Evolutionary conservation across 345 rosid species (phyloP).

Genomic region (Heritiera fomes): DNA sequence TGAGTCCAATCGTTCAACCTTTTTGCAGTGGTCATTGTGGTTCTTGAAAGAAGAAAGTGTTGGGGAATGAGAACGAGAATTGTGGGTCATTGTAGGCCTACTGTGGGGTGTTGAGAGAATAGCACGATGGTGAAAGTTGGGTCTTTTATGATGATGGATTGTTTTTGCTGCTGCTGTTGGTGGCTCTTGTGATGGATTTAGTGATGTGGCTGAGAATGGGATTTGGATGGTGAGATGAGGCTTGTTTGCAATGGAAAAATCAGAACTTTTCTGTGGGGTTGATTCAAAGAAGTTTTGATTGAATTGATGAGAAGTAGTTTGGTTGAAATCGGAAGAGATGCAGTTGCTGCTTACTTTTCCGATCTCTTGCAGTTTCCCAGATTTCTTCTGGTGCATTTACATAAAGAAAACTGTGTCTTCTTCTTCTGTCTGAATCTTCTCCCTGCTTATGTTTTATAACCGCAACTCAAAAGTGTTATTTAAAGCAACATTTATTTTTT

Average conservation of each 20-base stretch:
- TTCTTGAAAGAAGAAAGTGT: conserved; percentile 35
- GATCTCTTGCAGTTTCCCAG: conserved; percentile 41
- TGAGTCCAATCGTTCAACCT: conserved; percentile 11
- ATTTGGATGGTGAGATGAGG: conserved; percentile 50
- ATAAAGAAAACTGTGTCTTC: conserved; percentile 19
- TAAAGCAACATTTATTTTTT: background rate
- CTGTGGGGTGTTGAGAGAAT: conserved; percentile 43
- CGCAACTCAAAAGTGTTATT: background rate
- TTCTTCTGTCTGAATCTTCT: background rate
- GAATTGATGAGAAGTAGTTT: conserved; percentile 24
- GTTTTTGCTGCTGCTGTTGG: background rate
- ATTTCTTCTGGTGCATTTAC: conserved; percentile 49
- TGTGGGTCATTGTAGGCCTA: conserved; percentile 45
- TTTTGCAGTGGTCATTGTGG: conserved; percentile 10
- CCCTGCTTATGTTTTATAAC: too few relatives aligned
- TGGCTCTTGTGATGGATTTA: conserved; percentile 14
- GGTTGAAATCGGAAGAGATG: conserved; percentile 32
- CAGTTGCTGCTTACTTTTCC: conserved; percentile 38
- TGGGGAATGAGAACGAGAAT: conserved; percentile 33
- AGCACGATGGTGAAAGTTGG: conserved; percentile 24
- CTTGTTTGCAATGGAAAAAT: conserved; percentile 30
- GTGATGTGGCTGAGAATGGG: conserved; percentile 29
- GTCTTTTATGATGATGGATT: background rate
- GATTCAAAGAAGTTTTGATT: conserved; percentile 25
- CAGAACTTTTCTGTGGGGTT: conserved; percentile 4